phyloP scores from a whole-genome alignment of 345 rosid species.

The Nasturtium officinale region DNA sequence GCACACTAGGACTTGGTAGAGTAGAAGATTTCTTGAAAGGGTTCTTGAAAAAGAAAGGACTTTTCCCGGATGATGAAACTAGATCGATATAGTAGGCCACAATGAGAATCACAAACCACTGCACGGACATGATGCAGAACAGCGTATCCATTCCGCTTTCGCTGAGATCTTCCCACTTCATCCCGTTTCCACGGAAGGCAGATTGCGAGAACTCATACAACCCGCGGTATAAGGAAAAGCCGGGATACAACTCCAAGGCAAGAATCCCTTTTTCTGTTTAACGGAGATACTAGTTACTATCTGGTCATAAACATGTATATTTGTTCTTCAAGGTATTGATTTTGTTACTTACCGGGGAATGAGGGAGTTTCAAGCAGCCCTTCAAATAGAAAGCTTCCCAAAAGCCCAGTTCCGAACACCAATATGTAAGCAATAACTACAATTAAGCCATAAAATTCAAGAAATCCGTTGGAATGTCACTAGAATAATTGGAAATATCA shows the following conservation, averaged over 20 bases:
- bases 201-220: conserved; percentile 71
- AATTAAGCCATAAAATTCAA: conserved; percentile 11
- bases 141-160: conserved; percentile 69
- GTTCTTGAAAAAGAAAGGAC: conserved; percentile 51
- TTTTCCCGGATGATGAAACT: conserved; percentile 52
- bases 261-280: conserved; percentile 63
- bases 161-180: conserved; percentile 68
- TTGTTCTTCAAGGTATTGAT: conserved; percentile 9
- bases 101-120: conserved; percentile 70
- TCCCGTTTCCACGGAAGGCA: conserved; percentile 60
- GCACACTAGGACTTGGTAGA: conserved; percentile 51
- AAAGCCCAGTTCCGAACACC: conserved; percentile 83
- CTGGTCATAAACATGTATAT: conserved; percentile 13
- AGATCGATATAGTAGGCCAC: conserved; percentile 65
- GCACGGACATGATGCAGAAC: conserved; percentile 63
- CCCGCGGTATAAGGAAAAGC: conserved; percentile 83
- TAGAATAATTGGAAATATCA: not conserved
- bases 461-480: not conserved
- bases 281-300: conserved; percentile 24
- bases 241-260: conserved; percentile 85
- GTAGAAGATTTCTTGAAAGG: conserved; percentile 46
- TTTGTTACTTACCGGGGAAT: conserved; percentile 69
- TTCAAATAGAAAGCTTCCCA: conserved; percentile 70
- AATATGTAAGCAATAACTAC: conserved; percentile 69
- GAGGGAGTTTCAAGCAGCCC: conserved; percentile 56